These are phyloP conservation scores for Mortierella sp. DNA, from an alignment of 371 early-diverging fungal genomes.

Conservation along the genomic window DNA sequence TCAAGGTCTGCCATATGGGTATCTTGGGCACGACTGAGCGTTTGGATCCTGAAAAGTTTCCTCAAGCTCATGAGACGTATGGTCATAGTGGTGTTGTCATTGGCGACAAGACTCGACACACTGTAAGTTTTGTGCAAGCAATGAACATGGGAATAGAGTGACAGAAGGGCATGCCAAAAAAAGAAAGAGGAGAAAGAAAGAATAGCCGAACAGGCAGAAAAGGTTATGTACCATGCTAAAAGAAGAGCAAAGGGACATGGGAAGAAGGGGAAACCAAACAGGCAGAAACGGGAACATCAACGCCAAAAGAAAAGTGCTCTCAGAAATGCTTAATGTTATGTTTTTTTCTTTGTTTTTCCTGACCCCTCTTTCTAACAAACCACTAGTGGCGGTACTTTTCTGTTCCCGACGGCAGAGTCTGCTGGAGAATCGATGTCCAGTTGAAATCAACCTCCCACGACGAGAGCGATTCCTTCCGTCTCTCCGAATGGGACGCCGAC, in stretches of 20 bases:
- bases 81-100: slow-evolving; percentile 14
- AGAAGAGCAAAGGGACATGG: background rate
- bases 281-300: too few species aligned
- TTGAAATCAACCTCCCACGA: slow-evolving; percentile 11
- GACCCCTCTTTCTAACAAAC: too few species aligned
- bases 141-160: background rate
- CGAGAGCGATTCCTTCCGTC: slow-evolving; percentile 9
- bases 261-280: background rate
- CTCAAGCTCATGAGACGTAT: background rate
- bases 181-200: background rate
- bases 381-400: slow-evolving; percentile 29
- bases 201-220: too few species aligned
- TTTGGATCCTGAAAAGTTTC: slow-evolving; percentile 21
- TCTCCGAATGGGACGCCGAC: slow-evolving; percentile 19
- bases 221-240: too few species aligned
- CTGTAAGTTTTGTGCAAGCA: slow-evolving; percentile 16
- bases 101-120: slow-evolving; percentile 18
- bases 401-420: slow-evolving; percentile 21
- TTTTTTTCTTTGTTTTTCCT: background rate
- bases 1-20: slow-evolving; percentile 30
- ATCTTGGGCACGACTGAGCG: slow-evolving; percentile 30
- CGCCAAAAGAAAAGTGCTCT: background rate
- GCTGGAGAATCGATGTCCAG: slow-evolving; percentile 39
- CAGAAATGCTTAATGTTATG: background rate
- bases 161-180: background rate